Conservation (phyloP, 2,329 filamentous ascomycete genomes). For the Trichoderma atrobrunneum region DNA sequence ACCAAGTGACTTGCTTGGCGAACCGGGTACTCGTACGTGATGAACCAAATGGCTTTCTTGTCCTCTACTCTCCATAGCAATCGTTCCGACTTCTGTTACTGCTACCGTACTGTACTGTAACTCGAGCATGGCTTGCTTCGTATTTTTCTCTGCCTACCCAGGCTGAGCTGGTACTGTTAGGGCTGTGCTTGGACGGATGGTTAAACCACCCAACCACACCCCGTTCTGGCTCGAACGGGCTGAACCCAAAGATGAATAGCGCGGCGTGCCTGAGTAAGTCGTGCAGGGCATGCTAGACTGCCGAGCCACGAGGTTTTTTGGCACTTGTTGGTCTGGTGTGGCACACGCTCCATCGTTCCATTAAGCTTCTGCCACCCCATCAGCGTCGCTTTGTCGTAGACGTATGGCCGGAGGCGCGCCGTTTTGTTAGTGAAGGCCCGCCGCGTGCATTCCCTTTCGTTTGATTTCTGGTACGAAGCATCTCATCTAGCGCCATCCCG, state of each 20-base stretch:
- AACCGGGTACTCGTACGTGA: not conserved
- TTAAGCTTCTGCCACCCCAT: constrained; percentile 20
- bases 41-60: not conserved
- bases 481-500: not conserved
- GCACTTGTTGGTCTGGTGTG: constrained; percentile 14
- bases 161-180: not conserved
- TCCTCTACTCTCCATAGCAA: not conserved
- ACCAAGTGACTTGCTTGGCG: not conserved
- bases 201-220: not conserved
- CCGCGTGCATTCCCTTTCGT: not conserved
- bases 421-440: constrained; percentile 2
- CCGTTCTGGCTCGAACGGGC: not conserved
- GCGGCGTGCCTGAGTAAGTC: constrained; percentile 20
- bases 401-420: constrained; percentile 18
- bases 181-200: not conserved
- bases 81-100: not conserved
- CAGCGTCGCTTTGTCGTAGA: not conserved
- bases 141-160: not conserved
- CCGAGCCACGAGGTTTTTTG: constrained; percentile 20
- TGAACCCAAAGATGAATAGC: constrained; percentile 14
- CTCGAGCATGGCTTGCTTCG: not conserved
- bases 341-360: constrained; percentile 13
- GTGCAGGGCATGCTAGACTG: constrained; percentile 15
- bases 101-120: too few species aligned
- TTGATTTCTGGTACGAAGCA: not conserved